Conservation (phyloP, 192 early-diverging fungal species). For the Helicostylum pulchrum region DNA sequence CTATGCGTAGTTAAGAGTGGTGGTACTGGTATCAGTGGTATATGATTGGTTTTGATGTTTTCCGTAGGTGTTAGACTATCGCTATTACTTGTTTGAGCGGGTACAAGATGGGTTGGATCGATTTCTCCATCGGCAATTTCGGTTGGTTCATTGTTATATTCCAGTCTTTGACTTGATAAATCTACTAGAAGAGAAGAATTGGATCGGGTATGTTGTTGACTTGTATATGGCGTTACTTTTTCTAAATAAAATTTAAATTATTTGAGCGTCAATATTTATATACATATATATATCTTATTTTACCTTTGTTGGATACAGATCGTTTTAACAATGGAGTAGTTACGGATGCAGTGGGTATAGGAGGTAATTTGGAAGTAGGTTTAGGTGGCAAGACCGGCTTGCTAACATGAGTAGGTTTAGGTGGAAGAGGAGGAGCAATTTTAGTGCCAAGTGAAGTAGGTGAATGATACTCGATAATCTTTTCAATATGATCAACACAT, state of each 20-base stretch:
- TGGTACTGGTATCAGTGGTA: conserved; percentile 50
- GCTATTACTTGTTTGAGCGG: conserved; percentile 45
- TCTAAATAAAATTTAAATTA: conserved; percentile 8
- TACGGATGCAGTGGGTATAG: neutral
- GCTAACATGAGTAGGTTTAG: conserved; percentile 12
- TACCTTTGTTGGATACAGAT: conserved; percentile 13
- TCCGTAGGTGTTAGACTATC: conserved; percentile 35
- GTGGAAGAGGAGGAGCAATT: conserved; percentile 10
- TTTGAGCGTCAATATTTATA: neutral
- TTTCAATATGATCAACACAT: conserved; percentile 15
- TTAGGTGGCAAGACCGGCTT: conserved; percentile 22
- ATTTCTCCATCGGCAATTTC: conserved; percentile 22
- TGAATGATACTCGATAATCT: conserved; percentile 10
- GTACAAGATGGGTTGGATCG: conserved; percentile 47
- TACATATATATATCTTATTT: neutral
- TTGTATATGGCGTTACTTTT: neutral
- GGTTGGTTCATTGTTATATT: neutral
- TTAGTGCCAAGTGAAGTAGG: neutral
- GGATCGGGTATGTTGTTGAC: conserved; percentile 1
- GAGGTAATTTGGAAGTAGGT: neutral
- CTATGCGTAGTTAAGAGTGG: conserved; percentile 48
- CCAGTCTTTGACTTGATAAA: neutral
- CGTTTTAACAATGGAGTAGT: neutral
- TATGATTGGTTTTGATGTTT: conserved; percentile 42
- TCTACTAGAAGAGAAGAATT: neutral